Evolutionary conservation across 1,284 basidiomycete species (phyloP).

Genomic region (Sutorius eximius): DNA sequence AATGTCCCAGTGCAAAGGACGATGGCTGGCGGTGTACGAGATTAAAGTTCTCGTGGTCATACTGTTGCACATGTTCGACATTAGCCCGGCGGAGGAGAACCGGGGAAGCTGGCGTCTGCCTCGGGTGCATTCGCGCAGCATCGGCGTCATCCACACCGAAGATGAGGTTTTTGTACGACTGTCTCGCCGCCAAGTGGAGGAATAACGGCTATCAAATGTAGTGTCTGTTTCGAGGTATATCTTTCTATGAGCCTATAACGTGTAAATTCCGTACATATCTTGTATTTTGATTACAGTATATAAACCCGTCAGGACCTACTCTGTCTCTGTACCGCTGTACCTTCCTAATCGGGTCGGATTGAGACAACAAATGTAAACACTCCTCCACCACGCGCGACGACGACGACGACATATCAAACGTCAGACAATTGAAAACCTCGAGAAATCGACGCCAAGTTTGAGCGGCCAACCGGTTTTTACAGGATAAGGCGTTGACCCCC

Average conservation of each 20-base stretch:
- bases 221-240: no score
- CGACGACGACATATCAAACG: slow-evolving; percentile 16
- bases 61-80: slow-evolving; percentile 20
- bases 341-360: neutral
- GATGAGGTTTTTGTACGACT: slow-evolving; percentile 21
- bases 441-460: neutral
- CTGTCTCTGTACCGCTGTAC: no score
- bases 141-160: slow-evolving; percentile 22
- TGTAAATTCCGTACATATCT: no score
- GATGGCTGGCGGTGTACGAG: slow-evolving; percentile 28
- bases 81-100: slow-evolving; percentile 4
- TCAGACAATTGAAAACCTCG: neutral
- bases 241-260: no score
- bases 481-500: neutral
- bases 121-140: slow-evolving; percentile 15
- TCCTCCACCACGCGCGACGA: slow-evolving; percentile 13
- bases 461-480: neutral
- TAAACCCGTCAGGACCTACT: no score
- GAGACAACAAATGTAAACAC: slow-evolving; percentile 23
- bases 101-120: slow-evolving; percentile 13
- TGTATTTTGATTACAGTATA: no score
- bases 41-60: slow-evolving; percentile 22
- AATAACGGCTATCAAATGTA: no score
- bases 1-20: slow-evolving; percentile 25
- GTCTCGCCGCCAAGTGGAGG: slow-evolving; percentile 3